Evolutionary conservation across 2,329 filamentous ascomycete species (phyloP), one percentile per base, ranked within the genome.

Genomic region (Eurotiales sp.): DNA sequence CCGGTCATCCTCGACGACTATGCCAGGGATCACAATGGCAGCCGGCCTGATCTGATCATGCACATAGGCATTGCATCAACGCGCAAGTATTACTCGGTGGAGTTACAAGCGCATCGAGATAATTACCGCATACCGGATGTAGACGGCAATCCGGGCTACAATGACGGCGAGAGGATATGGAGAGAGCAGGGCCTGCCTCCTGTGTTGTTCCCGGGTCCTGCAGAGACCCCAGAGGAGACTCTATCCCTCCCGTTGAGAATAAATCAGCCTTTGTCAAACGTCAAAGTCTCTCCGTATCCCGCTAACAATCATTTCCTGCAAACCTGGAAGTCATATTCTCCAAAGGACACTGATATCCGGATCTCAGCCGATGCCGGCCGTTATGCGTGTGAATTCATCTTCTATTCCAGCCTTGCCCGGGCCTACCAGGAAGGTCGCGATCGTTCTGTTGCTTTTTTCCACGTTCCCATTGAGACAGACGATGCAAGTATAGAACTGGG

Each of bases 51-150:
- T 66, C 70, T 86, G 25, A 77, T 84, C 19, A 67, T 95, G 3
- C 89, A 95, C 67, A 86, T 95, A 46, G 90, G 90, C 56, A 90
- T 95, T 79, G 87, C 88, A 0, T 73, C 65, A 64, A 86, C 66
- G 61, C 81, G 72, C 59, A 77, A 67, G 60, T 82, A 81, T 59
- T 95, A 92, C 66, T 79, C 81, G 10, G 73, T 92, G 8, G 90
- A 95, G 72, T 77, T 80, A 10, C 75, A 80, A 30, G 88, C 80
- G 0, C 85, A 88, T 62, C 79, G 87, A 32, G 83, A 88, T 59
- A 85, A 85, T 3, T 95, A 95, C 69, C 70, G 72, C 15, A 78
- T 85, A 59, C 72, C 72, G 17, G 90, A 95, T 64, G 80, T 90
- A n/a, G 83, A 90, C 58, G 82, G 76, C 2, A 51, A 60, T 8